These are phyloP conservation scores for Pouteria glomerata DNA, from an alignment of 148 eudicot species.

Conservation along the genomic window DNA sequence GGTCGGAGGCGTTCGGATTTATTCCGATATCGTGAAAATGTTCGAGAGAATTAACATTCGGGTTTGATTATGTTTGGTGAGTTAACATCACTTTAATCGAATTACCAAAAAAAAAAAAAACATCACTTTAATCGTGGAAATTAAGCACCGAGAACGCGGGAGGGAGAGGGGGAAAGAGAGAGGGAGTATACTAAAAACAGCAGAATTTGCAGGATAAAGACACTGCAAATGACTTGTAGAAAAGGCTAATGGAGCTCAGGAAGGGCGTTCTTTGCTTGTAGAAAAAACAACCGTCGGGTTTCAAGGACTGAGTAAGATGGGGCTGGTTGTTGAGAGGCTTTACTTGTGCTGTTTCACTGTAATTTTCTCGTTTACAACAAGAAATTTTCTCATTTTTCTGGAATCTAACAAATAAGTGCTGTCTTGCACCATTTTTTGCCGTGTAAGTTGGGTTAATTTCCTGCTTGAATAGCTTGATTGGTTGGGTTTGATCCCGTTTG, in stretches of 20 bases:
- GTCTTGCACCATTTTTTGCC: no score
- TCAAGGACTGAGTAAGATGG: not conserved
- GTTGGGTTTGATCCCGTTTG: no score
- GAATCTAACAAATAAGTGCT: no score
- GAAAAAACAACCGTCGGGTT: not conserved
- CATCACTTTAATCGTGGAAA: no score
- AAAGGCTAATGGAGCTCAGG: not conserved
- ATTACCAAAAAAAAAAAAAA: no score
- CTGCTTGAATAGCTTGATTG: no score
- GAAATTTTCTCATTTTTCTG: no score
- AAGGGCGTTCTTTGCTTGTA: not conserved
- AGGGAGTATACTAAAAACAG: not conserved
- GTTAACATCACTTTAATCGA: no score
- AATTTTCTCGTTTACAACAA: constrained; percentile 13
- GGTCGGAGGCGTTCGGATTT: constrained; percentile 30
- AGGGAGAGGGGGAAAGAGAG: constrained; percentile 6
- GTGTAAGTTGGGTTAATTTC: no score
- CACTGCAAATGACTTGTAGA: not conserved
- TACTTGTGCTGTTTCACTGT: not conserved
- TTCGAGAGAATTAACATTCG: constrained; percentile 30
- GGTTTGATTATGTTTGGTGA: constrained; percentile 10
- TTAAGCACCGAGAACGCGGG: no score
- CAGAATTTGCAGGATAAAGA: not conserved
- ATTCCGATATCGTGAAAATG: constrained; percentile 36
- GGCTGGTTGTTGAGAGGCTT: constrained; percentile 3